Conservation (phyloP, 306 rosid species). For the Argentina anserina region DNA sequence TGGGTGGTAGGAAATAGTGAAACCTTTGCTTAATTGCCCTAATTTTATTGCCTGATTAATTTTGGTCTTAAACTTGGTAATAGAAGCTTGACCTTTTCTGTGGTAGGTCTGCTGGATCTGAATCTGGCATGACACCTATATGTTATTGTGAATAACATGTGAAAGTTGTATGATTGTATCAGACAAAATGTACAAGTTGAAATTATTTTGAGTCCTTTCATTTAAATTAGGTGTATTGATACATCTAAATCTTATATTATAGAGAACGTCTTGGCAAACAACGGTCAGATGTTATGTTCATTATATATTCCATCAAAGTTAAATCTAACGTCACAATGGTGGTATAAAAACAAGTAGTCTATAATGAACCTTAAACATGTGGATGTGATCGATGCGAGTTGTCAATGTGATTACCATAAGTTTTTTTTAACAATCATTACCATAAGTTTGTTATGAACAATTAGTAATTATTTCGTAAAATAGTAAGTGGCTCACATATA, state of each 20-base stretch:
- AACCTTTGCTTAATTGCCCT: not conserved
- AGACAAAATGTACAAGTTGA: not conserved
- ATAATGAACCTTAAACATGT: too few species aligned
- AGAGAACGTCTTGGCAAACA: not conserved
- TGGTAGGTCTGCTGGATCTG: not conserved
- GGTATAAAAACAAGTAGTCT: too few species aligned
- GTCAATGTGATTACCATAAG: too few species aligned
- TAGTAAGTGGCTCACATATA: too few species aligned
- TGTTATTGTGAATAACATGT: not conserved
- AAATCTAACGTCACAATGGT: too few species aligned
- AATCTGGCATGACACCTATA: not conserved
- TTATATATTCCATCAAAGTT: too few species aligned
- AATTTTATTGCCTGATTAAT: not conserved
- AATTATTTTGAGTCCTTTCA: not conserved
- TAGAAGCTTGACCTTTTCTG: not conserved
- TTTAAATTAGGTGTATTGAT: not conserved
- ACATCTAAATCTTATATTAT: not conserved
- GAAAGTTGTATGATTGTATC: not conserved
- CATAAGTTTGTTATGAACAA: too few species aligned
- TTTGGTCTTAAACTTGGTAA: conserved; percentile 2
- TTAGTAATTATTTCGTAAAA: too few species aligned
- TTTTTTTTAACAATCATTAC: too few species aligned
- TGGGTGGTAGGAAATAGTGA: not conserved
- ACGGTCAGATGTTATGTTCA: not conserved
- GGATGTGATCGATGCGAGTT: too few species aligned